Base-by-base conservation (phyloP, 2,329 filamentous ascomycete species). In the Fusarium temperatum region DNA sequence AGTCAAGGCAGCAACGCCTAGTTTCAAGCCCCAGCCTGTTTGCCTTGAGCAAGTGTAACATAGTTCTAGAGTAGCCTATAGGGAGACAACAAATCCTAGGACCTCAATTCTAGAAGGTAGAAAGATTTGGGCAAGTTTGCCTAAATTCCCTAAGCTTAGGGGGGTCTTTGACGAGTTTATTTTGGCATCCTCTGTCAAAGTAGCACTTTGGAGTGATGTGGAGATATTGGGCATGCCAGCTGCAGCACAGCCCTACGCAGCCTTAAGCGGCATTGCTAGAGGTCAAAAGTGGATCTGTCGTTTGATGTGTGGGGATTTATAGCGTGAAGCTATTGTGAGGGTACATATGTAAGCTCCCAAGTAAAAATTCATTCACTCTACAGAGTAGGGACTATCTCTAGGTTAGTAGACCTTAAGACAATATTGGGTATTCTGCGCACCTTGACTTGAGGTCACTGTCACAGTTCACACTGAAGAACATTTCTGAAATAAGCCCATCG, bases 1-100 rank as follows among this genome's bases (percentile, higher is more conserved):
- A 30, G 63, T 22, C 47, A 68, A 74, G 72, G 72, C 72, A 75
- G 72, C 72, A 75, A 57, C 38, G 62, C 51, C 39, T 30, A 55
- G 24, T 38, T 66, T 39, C 24, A 50, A 45, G 42, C 66, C 44
- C n/a, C 26, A 18, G 51, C 24, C 20, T 58, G 45, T 64, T 65
- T 59, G 66, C 59, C 59, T 70, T 50, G 39, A 14, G 14, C 15
- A 45, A 24, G 48, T 41, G 56, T 39, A 54, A 42, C 17, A 54
- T 28, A 59, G 18, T 35, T 50, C 10, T 35, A 20, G 11, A 20
- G 35, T 50, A 26, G 36, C 51, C 30, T 32, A 36, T 17, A 35
- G 48, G 17, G 30, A 35, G 17, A 17, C 48, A 35, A 32, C 17
- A 51, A 51, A 35, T 15, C n/a, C 5, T 24, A 15, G 30, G 48